phyloP scores from a whole-genome alignment of 306 rosid species.

The Ochetophila trinervis region DNA sequence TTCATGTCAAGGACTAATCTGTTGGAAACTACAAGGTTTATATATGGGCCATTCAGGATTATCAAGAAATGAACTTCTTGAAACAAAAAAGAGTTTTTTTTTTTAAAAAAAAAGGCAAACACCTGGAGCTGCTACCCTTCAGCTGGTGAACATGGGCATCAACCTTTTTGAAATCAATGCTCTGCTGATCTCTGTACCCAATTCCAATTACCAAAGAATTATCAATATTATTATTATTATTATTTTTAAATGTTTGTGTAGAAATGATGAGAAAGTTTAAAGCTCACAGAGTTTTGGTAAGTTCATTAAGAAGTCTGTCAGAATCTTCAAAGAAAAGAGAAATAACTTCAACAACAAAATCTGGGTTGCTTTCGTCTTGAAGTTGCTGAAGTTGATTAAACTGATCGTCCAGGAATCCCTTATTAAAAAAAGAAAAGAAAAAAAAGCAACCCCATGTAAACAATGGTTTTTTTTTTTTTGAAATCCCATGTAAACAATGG shows the following conservation, averaged over 20 bases:
- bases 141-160: conserved; percentile 78
- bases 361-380: conserved; percentile 84
- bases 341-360: conserved; percentile 78
- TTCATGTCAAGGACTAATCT: too few relatives aligned
- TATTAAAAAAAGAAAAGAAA: neutral
- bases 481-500: neutral
- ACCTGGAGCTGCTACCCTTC: conserved; percentile 97
- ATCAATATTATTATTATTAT: neutral
- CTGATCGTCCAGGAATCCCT: conserved; percentile 79
- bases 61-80: neutral
- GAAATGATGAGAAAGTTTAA: neutral
- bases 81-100: too few relatives aligned
- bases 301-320: conserved; percentile 61
- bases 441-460: neutral
- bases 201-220: neutral
- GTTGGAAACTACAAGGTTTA: too few relatives aligned
- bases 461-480: too few relatives aligned
- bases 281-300: conserved; percentile 54
- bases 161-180: conserved; percentile 56
- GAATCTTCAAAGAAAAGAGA: conserved; percentile 74
- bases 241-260: neutral
- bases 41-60: too few relatives aligned
- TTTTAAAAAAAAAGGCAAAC: conserved; percentile 5
- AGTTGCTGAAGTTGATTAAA: conserved; percentile 59
- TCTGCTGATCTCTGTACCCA: conserved; percentile 47